Base-by-base conservation (phyloP, 192 early-diverging fungal species). In the Helicostylum pulchrum region DNA sequence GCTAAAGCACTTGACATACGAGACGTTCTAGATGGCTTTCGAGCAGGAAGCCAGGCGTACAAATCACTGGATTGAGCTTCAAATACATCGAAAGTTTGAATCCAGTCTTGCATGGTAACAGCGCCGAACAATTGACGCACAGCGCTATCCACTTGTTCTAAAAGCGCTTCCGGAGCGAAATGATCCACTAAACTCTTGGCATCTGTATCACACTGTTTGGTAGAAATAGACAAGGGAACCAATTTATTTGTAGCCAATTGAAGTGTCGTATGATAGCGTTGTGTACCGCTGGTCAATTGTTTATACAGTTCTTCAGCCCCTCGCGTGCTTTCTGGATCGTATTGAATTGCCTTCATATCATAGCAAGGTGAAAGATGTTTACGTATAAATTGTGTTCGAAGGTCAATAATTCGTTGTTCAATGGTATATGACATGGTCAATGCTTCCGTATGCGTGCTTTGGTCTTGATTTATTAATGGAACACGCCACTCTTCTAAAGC, bases 31-130 rank as follows among this genome's bases (percentile, higher is more conserved):
- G 53, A 55, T 7, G 45, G 47, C 64, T 78, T 65, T 58, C 75
- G 9, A 68, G 70, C 49, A 66, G 78, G 71, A 9, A 73, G 23
- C 81, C 81, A 83, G 2, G 77, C 73, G 39, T 79, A 62, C 0
- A 72, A 46, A 52, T 83, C 79, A 17, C 63, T 53, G 0, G 79
- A 78, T 50, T 83, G 81, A 7, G 73, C 73, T 36, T 77, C 77
- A 10, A 83, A 71, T 1, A 77, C 61, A 63, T 83, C 77, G 55
- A 66, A 77, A n/a, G 74, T 49, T 5, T 78, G 61, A 39, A 83
- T 67, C 81, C 81, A 83, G 26, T 83, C 81, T 43, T 80, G 74
- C 11, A 67, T 57, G 1, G 73, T 73, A 0, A 78, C 64, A 2
- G 72, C 52, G 12, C 66, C 26, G 54, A 77, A 80, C 2, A 77